phyloP scores from a whole-genome alignment of 2,329 filamentous ascomycete genomes.

The Chaetomiaceae sp. region DNA sequence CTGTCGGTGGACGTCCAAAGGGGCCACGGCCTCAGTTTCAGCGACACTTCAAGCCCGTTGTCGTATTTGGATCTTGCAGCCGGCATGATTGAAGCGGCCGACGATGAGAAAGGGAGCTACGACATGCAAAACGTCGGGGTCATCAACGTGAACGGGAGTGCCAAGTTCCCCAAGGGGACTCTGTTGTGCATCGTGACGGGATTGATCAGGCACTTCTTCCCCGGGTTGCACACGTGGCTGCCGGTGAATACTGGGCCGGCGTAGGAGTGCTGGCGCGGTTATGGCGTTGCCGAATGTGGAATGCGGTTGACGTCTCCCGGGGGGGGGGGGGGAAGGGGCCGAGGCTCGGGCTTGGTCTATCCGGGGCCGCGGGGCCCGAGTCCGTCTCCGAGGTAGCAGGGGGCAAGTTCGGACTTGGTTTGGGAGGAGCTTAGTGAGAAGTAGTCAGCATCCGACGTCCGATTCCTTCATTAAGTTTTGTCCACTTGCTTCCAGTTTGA shows the following conservation, averaged over 20 bases:
- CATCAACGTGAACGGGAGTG: constrained; percentile 28
- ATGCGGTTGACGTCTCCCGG: too few species aligned
- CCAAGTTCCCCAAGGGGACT: constrained; percentile 21
- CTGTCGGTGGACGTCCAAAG: constrained; percentile 34
- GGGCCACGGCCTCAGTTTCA: constrained; percentile 38
- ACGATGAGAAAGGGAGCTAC: neutral
- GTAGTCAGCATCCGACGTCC: too few species aligned
- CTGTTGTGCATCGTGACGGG: neutral
- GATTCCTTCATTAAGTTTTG: too few species aligned
- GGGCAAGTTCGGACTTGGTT: too few species aligned
- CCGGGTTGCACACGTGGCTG: neutral
- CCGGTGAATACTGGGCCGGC: neutral
- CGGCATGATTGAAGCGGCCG: neutral
- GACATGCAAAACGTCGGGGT: constrained; percentile 14
- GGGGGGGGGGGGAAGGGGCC: too few species aligned
- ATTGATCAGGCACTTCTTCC: neutral
- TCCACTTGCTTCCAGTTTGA: too few species aligned
- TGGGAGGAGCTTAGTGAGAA: too few species aligned
- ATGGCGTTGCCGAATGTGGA: too few species aligned
- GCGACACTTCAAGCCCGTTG: neutral
- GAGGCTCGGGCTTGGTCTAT: too few species aligned
- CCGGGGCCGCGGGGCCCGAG: too few species aligned
- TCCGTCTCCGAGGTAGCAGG: too few species aligned
- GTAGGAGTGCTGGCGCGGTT: too few species aligned
- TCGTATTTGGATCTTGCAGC: neutral